A percentile compares a stretch with the other conserved stretches of the same genome.
Conservation (phyloP, 1,284 basidiomycete species). For the Pholiota adiposa region DNA sequence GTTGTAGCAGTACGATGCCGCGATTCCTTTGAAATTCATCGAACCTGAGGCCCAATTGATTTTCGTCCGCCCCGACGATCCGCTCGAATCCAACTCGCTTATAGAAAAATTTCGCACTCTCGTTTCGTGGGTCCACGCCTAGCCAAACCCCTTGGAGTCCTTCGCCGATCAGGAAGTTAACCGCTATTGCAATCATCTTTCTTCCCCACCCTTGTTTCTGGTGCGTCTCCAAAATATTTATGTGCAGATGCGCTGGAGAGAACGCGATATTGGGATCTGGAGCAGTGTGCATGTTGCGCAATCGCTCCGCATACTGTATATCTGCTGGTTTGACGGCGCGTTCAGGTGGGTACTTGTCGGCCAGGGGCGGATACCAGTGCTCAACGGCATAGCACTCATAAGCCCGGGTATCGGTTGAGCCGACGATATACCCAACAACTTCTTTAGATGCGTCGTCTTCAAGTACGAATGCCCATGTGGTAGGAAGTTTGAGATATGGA, state of each 20-base stretch:
- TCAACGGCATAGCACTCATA: constrained; percentile 55
- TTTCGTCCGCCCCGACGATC: constrained; percentile 51
- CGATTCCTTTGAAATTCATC: constrained; percentile 35
- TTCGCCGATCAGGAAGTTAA: constrained; percentile 51
- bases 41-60: constrained; percentile 52
- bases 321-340: constrained; percentile 50
- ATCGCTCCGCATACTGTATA: constrained; percentile 48
- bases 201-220: constrained; percentile 68
- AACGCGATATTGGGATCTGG: constrained; percentile 53
- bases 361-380: constrained; percentile 63
- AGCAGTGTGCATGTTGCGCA: constrained; percentile 53
- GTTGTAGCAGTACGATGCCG: too few relatives aligned
- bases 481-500: constrained; percentile 71
- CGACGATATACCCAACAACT: constrained; percentile 67
- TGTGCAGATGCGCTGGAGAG: constrained; percentile 69
- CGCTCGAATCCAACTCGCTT: constrained; percentile 54
- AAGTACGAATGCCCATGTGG: constrained; percentile 74
- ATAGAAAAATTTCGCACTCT: constrained; percentile 61
- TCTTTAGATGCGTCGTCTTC: constrained; percentile 50
- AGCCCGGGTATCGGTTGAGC: constrained; percentile 60
- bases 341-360: constrained; percentile 52
- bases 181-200: constrained; percentile 54
- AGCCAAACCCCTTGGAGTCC: constrained; percentile 61
- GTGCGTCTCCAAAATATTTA: constrained; percentile 63
- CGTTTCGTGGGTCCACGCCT: constrained; percentile 63